Base-by-base conservation (phyloP, 768 basidiomycete genomes). In the Leucogyrophana mollusca region DNA sequence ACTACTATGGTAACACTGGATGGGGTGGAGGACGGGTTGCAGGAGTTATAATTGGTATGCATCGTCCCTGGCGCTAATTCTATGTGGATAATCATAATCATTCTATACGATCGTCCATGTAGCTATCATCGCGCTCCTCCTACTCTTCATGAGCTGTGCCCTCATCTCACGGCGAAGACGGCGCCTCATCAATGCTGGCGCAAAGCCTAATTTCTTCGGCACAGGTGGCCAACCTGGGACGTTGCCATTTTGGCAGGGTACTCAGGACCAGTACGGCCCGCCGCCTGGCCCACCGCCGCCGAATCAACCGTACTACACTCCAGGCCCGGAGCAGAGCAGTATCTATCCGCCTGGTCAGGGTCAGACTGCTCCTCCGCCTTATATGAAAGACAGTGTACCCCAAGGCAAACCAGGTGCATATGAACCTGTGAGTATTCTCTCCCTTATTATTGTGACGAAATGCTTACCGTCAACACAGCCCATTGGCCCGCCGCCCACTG, bases 11-110 rank as follows among this genome's bases (percentile, higher is more conserved):
- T 21, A 13, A 25, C n/a, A n/a, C n/a, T 33, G 58, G 62, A 56
- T 25, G 64, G 34, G 40, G 62, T 7, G 59, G 59, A 10, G 59
- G 47, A 4, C 57, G 64, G 17, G 60, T 64, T 45, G 55, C 24
- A 14, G 62, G 55, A 10, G 36, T 65, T 4, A 53, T 54, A 11
- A 7, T 64, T 35, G 65, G 62, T 66, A 6, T 16, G 61, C 49
- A 24, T 3, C 14, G 11, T 34, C 7, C 16, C 21, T 20, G 2
- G 24, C n/a, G 1, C 16, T 17, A 9, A 2, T 3, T 24, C n/a
- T n/a, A n/a, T n/a, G n/a, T n/a, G n/a, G n/a, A n/a, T n/a, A n/a
- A n/a, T n/a, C n/a, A n/a, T n/a, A n/a, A n/a, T n/a, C n/a, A 25
- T 11, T 14, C 17, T 22, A 35, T 30, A 6, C 27, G 4, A 35